phyloP scores from a whole-genome alignment of 805 yeast genomes.

The Wickerhamiella australiensis region DNA sequence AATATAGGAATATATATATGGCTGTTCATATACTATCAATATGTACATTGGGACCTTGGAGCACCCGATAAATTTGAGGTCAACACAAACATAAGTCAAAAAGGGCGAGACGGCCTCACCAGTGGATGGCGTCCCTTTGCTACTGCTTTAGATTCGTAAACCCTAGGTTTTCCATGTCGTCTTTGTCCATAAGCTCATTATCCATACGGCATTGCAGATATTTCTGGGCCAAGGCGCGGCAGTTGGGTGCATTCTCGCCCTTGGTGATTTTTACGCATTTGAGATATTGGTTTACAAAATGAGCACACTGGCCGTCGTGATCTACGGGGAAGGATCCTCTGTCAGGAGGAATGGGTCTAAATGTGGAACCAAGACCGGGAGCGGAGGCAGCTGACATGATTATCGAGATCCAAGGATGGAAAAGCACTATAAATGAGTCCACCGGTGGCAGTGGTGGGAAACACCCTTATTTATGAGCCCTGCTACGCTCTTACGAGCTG shows the following conservation, averaged over 20 bases:
- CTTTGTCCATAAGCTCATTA: constrained; percentile 47
- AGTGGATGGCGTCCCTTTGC: background rate
- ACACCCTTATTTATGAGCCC: no score
- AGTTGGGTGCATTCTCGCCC: constrained; percentile 83
- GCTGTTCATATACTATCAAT: background rate
- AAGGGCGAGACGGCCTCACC: no score
- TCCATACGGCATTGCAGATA: constrained; percentile 87
- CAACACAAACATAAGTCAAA: no score
- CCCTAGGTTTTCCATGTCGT: constrained; percentile 51
- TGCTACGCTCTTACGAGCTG: no score
- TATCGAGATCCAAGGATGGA: no score
- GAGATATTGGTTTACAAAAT: constrained; percentile 61
- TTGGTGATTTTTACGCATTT: constrained; percentile 64
- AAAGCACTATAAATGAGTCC: no score
- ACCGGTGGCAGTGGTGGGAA: no score
- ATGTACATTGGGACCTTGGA: no score
- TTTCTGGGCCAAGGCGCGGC: constrained; percentile 69
- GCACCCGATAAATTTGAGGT: no score
- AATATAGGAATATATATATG: background rate
- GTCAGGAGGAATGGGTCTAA: constrained; percentile 80
- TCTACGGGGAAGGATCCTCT: constrained; percentile 94
- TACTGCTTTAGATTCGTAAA: constrained; percentile 14
- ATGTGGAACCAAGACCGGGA: constrained; percentile 23
- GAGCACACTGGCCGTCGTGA: constrained; percentile 72
- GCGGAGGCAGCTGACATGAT: constrained; percentile 27